These are phyloP conservation scores for Coniochaeta hoffmannii DNA, from an alignment of 2,329 filamentous ascomycete species.

Conservation along the genomic window DNA sequence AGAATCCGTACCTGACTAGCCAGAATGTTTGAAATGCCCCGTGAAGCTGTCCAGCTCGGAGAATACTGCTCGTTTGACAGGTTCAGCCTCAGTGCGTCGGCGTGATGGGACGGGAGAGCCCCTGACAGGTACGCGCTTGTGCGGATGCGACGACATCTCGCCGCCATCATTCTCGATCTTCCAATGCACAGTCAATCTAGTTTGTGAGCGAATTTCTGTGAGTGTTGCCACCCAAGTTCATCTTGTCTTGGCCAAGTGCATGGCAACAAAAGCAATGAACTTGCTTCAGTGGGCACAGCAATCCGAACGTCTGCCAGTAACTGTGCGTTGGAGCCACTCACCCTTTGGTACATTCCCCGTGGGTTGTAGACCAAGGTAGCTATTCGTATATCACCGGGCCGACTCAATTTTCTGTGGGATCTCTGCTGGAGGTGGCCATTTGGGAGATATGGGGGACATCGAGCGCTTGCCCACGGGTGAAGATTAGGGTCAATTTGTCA, in stretches of 20 bases:
- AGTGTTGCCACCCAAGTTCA: background rate
- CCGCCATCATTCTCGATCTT: background rate
- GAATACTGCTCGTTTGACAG: too few species aligned
- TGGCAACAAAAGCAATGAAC: background rate
- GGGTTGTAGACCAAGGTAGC: background rate
- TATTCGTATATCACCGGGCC: background rate
- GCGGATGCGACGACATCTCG: background rate
- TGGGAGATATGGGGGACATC: background rate
- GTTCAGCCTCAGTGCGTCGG: background rate
- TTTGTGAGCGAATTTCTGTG: background rate
- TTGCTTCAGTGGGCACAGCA: background rate
- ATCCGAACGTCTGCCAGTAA: background rate
- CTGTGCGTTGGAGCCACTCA: background rate
- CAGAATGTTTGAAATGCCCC: background rate
- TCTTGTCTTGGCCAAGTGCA: background rate
- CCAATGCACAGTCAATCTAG: background rate
- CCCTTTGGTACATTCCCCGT: background rate
- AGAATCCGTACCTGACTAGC: background rate
- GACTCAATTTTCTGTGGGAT: background rate
- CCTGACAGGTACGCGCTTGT: background rate
- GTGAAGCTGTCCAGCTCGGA: background rate
- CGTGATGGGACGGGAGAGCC: background rate
- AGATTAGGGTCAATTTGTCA: slow-evolving; percentile 2
- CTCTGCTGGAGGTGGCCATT: background rate
- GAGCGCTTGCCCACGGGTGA: background rate